Evolutionary conservation across 202 grass and related monocot species (phyloP).

Genomic region (Brachypodium distachyon): DNA sequence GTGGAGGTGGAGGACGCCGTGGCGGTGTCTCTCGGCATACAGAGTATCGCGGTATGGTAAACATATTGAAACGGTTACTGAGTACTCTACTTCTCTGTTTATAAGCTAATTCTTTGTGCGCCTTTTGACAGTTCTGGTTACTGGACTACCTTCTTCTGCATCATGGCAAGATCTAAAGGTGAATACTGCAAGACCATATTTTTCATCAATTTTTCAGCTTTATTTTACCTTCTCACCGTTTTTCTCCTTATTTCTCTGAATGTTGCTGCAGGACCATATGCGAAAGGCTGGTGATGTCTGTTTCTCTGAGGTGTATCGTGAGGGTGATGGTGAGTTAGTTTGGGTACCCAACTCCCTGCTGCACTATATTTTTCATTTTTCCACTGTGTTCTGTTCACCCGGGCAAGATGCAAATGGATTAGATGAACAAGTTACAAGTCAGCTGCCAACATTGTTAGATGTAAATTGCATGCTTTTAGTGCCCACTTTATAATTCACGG

Average conservation of each 20-base stretch:
- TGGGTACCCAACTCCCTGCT: neutral
- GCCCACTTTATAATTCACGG: neutral
- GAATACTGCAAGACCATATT: neutral
- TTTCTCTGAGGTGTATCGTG: conserved; percentile 76
- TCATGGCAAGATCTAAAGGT: conserved; percentile 94
- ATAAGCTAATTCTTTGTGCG: neutral
- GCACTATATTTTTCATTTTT: neutral
- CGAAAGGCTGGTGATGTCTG: conserved; percentile 79
- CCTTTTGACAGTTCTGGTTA: conserved; percentile 42
- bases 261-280: conserved; percentile 65
- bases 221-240: neutral
- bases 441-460: neutral
- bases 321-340: conserved; percentile 48
- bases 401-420: neutral
- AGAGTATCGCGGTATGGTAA: conserved; percentile 56
- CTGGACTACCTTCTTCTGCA: conserved; percentile 76
- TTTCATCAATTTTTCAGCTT: neutral
- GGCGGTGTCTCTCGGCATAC: conserved; percentile 64
- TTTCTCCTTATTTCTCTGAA: neutral
- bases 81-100: neutral
- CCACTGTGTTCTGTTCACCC: neutral
- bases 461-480: neutral
- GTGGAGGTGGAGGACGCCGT: conserved; percentile 17
- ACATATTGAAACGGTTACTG: neutral
- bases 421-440: neutral